Percentiles rank a stretch among this genome's conserved stretches.
Conservation (phyloP, 805 yeast species). For the Starmerella floricola region DNA sequence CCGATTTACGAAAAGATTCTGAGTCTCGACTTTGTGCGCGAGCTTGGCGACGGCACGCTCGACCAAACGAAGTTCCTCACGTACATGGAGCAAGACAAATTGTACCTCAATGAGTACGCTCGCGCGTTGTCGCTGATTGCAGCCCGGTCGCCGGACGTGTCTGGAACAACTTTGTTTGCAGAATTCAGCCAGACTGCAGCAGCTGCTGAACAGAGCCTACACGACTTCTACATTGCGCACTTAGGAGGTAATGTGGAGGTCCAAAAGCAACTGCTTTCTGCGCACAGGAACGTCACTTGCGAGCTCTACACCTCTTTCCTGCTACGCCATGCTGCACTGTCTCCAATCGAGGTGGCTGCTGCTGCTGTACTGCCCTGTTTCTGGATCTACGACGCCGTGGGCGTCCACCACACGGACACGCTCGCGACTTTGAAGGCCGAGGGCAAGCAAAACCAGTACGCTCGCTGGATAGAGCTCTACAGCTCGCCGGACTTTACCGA, state of each 20-base stretch:
- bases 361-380: constrained; percentile 23
- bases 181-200: constrained; percentile 11
- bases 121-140: constrained; percentile 17
- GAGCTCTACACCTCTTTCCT: constrained; percentile 19
- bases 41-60: constrained; percentile 18
- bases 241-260: neutral
- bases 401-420: constrained; percentile 43
- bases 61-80: constrained; percentile 9
- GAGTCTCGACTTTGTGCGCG: constrained; percentile 12
- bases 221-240: constrained; percentile 12
- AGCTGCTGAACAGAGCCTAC: constrained; percentile 17
- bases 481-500: constrained; percentile 43
- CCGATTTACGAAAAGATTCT: constrained; percentile 14
- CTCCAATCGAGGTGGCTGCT: constrained; percentile 18
- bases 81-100: constrained; percentile 19
- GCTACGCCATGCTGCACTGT: constrained; percentile 12
- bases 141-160: constrained; percentile 6
- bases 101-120: constrained; percentile 19
- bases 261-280: neutral
- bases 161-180: constrained; percentile 9
- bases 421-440: constrained; percentile 40
- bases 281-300: constrained; percentile 14
- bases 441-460: constrained; percentile 21
- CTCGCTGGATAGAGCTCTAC: constrained; percentile 53
- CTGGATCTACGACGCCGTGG: constrained; percentile 28